These are phyloP conservation scores for Cyclaneusma minus DNA, from an alignment of 2,329 filamentous ascomycete genomes.

Conservation along the genomic window DNA sequence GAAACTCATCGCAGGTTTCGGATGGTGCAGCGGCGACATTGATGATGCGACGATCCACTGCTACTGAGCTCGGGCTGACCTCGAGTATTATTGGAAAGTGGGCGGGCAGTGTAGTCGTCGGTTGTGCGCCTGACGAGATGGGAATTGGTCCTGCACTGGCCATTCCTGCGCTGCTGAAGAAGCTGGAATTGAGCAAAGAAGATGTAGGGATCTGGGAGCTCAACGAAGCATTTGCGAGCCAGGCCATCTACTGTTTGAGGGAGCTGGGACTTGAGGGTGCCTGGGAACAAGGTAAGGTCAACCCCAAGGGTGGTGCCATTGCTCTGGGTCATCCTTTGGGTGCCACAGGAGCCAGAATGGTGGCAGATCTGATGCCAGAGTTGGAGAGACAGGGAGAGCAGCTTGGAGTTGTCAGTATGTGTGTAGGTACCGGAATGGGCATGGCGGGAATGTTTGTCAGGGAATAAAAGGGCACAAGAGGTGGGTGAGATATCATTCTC, in stretches of 20 bases:
- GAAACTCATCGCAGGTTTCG: conserved; percentile 73
- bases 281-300: conserved; percentile 55
- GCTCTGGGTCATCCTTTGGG: conserved; percentile 87
- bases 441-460: conserved; percentile 54
- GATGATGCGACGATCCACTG: conserved; percentile 72
- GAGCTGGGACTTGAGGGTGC: conserved; percentile 48
- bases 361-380: conserved; percentile 49
- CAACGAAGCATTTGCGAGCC: conserved; percentile 66
- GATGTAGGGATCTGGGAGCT: conserved; percentile 86
- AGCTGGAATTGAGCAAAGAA: conserved; percentile 45
- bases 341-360: conserved; percentile 71
- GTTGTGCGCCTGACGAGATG: conserved; percentile 86
- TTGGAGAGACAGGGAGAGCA: conserved; percentile 51
- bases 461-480: conserved; percentile 28
- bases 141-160: conserved; percentile 77
- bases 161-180: conserved; percentile 65
- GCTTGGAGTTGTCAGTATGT: conserved; percentile 84
- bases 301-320: conserved; percentile 86
- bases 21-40: conserved; percentile 77
- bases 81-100: conserved; percentile 67
- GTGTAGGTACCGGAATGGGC: conserved; percentile 69
- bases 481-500: conserved; percentile 2
- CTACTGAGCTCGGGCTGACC: conserved; percentile 54
- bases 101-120: conserved; percentile 58
- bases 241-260: conserved; percentile 55